Evolutionary conservation across 192 early-diverging fungal genomes (phyloP).

Genomic region (Coemansia asiatica): DNA sequence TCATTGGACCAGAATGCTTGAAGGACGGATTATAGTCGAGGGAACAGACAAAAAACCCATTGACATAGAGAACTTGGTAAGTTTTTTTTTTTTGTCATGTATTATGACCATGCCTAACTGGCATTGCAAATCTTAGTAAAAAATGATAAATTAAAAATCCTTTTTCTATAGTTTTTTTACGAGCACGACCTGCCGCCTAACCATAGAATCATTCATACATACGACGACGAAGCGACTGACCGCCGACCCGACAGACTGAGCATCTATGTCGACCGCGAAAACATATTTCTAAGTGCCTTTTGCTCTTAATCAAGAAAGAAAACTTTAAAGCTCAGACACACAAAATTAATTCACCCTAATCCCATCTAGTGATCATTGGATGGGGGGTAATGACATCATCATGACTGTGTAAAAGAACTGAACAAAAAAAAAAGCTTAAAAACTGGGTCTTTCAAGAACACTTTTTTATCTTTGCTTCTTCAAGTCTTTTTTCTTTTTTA

Average conservation of each 20-base stretch:
- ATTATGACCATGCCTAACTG: background rate
- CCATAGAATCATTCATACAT: conserved; percentile 45
- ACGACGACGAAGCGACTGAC: conserved; percentile 31
- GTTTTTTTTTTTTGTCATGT: conserved; percentile 5
- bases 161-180: conserved; percentile 10
- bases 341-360: too few relatives aligned
- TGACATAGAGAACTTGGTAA: conserved; percentile 28
- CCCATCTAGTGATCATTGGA: too few relatives aligned
- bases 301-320: conserved; percentile 22
- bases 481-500: too few relatives aligned
- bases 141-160: too few relatives aligned
- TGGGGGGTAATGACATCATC: background rate
- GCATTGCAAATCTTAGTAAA: too few relatives aligned
- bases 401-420: too few relatives aligned
- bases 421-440: too few relatives aligned
- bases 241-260: conserved; percentile 30
- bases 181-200: conserved; percentile 42
- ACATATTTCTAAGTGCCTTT: conserved; percentile 41
- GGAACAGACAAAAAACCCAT: conserved; percentile 32
- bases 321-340: background rate
- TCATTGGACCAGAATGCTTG: conserved; percentile 47
- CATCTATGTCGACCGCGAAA: conserved; percentile 49
- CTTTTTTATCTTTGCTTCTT: too few relatives aligned
- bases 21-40: conserved; percentile 40
- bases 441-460: too few relatives aligned